Evolutionary conservation across 2,329 filamentous ascomycete species (phyloP).

Genomic region (Aspergillus latus): DNA sequence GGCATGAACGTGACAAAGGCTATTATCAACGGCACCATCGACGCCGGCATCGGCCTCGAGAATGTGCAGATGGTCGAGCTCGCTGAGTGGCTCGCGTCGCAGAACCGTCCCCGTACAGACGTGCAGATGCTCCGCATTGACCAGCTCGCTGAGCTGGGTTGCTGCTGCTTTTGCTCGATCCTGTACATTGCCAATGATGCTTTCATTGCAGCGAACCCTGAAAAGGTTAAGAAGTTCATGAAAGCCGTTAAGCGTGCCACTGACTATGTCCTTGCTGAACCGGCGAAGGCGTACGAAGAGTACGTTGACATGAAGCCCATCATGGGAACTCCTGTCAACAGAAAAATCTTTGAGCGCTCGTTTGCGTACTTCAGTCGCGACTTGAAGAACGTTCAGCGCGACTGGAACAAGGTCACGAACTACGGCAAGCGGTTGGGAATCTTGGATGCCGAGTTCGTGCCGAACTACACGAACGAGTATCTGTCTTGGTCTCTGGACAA

Average conservation of each 20-base stretch:
- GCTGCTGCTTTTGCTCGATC: conserved; percentile 82
- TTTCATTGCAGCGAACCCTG: conserved; percentile 66
- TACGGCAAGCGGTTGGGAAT: conserved; percentile 74
- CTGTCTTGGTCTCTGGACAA: conserved; percentile 64
- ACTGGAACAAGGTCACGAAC: conserved; percentile 75
- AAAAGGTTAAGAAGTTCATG: conserved; percentile 67
- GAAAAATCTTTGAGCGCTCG: conserved; percentile 76
- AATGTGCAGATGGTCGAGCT: conserved; percentile 84
- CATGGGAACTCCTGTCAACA: conserved; percentile 67
- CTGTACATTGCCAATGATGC: conserved; percentile 75
- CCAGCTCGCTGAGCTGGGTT: conserved; percentile 74
- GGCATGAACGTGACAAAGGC: conserved; percentile 80
- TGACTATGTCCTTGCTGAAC: conserved; percentile 66
- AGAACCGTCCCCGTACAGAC: conserved; percentile 63
- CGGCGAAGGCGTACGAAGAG: conserved; percentile 63
- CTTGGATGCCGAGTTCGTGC: conserved; percentile 60
- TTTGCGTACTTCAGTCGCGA: conserved; percentile 75
- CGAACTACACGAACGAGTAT: conserved; percentile 75
- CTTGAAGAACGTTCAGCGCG: conserved; percentile 70
- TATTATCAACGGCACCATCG: conserved; percentile 70
- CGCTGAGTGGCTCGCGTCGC: conserved; percentile 68
- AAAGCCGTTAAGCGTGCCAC: conserved; percentile 72
- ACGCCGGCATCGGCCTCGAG: conserved; percentile 74
- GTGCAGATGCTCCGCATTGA: conserved; percentile 82
- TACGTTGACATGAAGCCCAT: conserved; percentile 71